Conservation (phyloP, 495 filamentous ascomycete species). For the Astrothelium macrocarpum region DNA sequence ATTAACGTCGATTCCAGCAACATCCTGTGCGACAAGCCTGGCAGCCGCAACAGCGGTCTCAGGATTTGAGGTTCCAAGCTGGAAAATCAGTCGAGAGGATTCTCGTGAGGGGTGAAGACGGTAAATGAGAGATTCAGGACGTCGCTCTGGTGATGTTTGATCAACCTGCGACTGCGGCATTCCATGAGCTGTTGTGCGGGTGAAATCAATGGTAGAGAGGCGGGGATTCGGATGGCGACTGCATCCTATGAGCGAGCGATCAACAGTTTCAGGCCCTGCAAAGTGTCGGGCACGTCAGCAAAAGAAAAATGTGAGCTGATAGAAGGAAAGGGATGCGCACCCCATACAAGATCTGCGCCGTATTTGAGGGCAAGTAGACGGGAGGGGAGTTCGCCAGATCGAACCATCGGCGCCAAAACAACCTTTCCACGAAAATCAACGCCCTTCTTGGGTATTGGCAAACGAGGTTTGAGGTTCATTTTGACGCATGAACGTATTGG, state of each 20-base stretch:
- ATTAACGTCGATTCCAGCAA: slow-evolving; percentile 92
- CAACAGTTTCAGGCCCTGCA: slow-evolving; percentile 81
- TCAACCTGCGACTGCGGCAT: slow-evolving; percentile 30
- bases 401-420: slow-evolving; percentile 95
- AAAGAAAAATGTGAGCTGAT: not conserved
- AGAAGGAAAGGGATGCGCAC: slow-evolving; percentile 30
- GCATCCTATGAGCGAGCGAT: slow-evolving; percentile 80
- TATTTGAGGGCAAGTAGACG: slow-evolving; percentile 82
- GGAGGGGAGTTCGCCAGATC: slow-evolving; percentile 86
- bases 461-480: slow-evolving; percentile 41
- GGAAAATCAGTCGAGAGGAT: slow-evolving; percentile 66
- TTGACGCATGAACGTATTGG: slow-evolving; percentile 36
- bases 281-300: not conserved
- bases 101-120: slow-evolving; percentile 70
- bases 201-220: slow-evolving; percentile 73
- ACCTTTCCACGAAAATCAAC: slow-evolving; percentile 90
- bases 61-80: slow-evolving; percentile 78
- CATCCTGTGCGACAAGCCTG: slow-evolving; percentile 70
- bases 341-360: slow-evolving; percentile 95
- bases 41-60: slow-evolving; percentile 74
- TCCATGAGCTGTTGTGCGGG: slow-evolving; percentile 60
- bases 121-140: slow-evolving; percentile 67
- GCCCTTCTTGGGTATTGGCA: slow-evolving; percentile 77
- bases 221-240: slow-evolving; percentile 61
- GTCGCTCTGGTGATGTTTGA: slow-evolving; percentile 29